phyloP scores from a whole-genome alignment of 1,284 basidiomycete genomes.

The Naganishia sp. region DNA sequence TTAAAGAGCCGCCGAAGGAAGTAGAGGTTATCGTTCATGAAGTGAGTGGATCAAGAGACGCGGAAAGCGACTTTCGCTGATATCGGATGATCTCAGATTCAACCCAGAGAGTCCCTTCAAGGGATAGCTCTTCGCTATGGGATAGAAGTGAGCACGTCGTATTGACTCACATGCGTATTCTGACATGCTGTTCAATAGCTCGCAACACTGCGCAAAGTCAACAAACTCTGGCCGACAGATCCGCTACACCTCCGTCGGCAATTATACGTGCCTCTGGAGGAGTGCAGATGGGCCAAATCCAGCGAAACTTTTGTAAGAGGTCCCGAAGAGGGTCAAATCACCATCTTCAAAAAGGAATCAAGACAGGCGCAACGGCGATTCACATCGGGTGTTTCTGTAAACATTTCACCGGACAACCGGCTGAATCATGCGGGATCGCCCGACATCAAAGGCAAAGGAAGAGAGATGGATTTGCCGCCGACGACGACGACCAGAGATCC shows the following conservation, averaged over 20 bases:
- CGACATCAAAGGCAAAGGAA: conserved; percentile 10
- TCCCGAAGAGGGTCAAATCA: conserved; percentile 49
- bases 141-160: conserved; percentile 60
- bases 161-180: neutral
- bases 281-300: conserved; percentile 49
- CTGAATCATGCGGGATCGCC: neutral
- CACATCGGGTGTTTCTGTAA: neutral
- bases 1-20: conserved; percentile 26
- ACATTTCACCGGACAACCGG: neutral
- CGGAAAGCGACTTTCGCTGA: neutral
- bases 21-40: conserved; percentile 56
- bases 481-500: conserved; percentile 2
- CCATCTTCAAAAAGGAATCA: conserved; percentile 40
- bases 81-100: conserved; percentile 57
- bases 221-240: conserved; percentile 88
- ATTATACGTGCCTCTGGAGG: conserved; percentile 71
- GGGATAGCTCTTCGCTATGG: conserved; percentile 85
- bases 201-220: conserved; percentile 76
- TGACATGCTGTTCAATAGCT: conserved; percentile 43
- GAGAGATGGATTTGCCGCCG: conserved; percentile 1
- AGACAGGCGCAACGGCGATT: neutral
- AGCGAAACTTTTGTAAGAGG: conserved; percentile 46
- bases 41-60: conserved; percentile 38
- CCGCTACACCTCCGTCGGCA: conserved; percentile 79
- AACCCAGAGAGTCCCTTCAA: conserved; percentile 72